Conservation (phyloP, 1,139 yeast species). For the Kurtzmaniella natalensis region DNA sequence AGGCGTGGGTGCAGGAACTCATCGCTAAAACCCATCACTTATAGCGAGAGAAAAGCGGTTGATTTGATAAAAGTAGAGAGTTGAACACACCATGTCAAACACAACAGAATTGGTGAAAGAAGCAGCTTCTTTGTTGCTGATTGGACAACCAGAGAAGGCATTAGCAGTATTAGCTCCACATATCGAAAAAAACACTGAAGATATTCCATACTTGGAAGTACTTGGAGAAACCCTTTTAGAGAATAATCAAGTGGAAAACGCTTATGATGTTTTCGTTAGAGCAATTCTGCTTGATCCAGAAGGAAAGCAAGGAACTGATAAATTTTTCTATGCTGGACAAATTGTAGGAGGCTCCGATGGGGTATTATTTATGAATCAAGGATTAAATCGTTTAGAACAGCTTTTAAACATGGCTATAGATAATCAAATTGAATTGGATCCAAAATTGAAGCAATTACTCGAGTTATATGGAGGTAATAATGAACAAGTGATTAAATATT, state of each 20-base stretch:
- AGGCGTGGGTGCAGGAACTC: no score
- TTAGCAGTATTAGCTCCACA: slow-evolving; percentile 30
- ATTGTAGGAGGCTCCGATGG: slow-evolving; percentile 83
- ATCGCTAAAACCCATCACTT: no score
- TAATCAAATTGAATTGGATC: slow-evolving; percentile 20
- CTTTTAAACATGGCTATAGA: slow-evolving; percentile 31
- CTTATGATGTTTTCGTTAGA: slow-evolving; percentile 57
- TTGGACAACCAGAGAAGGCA: slow-evolving; percentile 40
- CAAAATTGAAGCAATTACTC: slow-evolving; percentile 20
- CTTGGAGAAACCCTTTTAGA: slow-evolving; percentile 80
- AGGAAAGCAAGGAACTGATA: slow-evolving; percentile 65
- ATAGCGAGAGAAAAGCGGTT: no score
- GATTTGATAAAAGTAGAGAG: no score
- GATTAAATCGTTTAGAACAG: slow-evolving; percentile 48
- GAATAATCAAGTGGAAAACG: slow-evolving; percentile 70
- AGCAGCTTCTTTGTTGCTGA: slow-evolving; percentile 25
- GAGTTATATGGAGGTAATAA: slow-evolving; percentile 27
- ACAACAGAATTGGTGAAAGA: slow-evolving; percentile 5
- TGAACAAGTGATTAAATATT: slow-evolving; percentile 26
- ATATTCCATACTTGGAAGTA: slow-evolving; percentile 32
- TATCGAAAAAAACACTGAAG: slow-evolving; percentile 21
- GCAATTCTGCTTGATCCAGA: slow-evolving; percentile 69
- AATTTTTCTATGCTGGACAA: slow-evolving; percentile 88
- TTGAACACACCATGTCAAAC: no score
- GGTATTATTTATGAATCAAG: slow-evolving; percentile 57